These are phyloP conservation scores for Suhomyces kunorum DNA, from an alignment of 1,139 yeast species.

Conservation along the genomic window DNA sequence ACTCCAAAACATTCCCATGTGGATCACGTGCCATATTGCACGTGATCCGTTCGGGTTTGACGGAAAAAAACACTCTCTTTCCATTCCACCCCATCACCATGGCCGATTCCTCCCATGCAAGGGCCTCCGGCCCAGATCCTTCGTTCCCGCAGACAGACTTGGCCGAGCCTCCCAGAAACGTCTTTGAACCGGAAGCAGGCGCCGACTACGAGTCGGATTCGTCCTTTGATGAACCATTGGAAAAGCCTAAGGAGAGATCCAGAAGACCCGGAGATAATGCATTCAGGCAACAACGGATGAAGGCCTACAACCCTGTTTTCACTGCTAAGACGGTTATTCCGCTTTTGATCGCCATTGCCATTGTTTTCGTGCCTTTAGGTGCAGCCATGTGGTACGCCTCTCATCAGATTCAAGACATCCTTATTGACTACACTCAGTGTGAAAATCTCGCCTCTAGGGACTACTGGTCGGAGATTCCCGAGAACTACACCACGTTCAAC, in stretches of 20 bases:
- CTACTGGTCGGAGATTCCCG: conserved; percentile 62
- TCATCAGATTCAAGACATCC: conserved; percentile 71
- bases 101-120: conserved; percentile 9
- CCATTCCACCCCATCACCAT: conserved; percentile 2
- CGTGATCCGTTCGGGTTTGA: conserved; percentile 5
- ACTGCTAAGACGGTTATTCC: conserved; percentile 92
- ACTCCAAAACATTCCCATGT: too few species aligned
- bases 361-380: conserved; percentile 88
- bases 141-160: background rate
- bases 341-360: conserved; percentile 68
- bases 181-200: conserved; percentile 6
- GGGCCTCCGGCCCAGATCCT: conserved; percentile 2
- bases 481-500: conserved; percentile 51
- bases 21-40: background rate
- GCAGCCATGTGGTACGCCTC: conserved; percentile 87
- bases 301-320: conserved; percentile 71
- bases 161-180: background rate
- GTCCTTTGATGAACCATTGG: conserved; percentile 9
- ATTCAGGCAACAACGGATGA: conserved; percentile 65
- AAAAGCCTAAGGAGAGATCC: conserved; percentile 27
- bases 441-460: conserved; percentile 54
- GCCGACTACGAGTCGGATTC: conserved; percentile 13
- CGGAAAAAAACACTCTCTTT: conserved; percentile 7
- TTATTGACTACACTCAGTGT: conserved; percentile 82
- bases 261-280: conserved; percentile 61